Evolutionary conservation across 768 basidiomycete species (phyloP), one percentile per base, ranked within the genome.

Genomic region (Kwoniella bestiolae): DNA sequence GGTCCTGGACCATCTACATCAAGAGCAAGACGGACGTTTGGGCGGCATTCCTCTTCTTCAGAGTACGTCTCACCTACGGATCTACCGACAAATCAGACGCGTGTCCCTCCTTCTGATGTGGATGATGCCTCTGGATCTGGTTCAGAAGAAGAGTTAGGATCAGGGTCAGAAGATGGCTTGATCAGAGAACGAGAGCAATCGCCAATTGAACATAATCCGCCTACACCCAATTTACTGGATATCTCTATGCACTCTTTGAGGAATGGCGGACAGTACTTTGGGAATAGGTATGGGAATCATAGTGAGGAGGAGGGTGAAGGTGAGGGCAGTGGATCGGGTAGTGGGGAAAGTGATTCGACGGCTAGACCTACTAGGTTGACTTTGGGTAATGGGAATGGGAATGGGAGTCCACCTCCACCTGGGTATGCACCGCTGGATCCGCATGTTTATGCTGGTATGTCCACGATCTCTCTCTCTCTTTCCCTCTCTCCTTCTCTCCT

Each of bases 151-250:
- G 38, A 41, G 38, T 41, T 18, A 41, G 38, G 38, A 41, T 41
- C 38, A 18, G 38, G 38, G 14, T 55, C 52, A 11, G 52, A 32
- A 25, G 56, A 41, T 16, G 58, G 14, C 52, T 26, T 21, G 46
- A 16, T 60, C 53, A 26, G 65, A 41, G 55, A 53, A 9, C 61
- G 61, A 31, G 65, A 64, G 31, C 59, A 66, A 18, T 74, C 77
- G 11, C 69, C 75, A 2, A 65, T 73, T 25, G 75, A 79, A 31
- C 81, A 80, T 65, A 84, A 83, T 66, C 83, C 83, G 8, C 83
- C 83, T 14, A 84, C 83, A 35, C 83, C 83, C 0, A 83, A 83
- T 58, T 59, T 82, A 41, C 68, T 82, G 4, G 83, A 84, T 53
- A 83, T 84, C 44, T 81, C 80, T 12, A 70, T 84, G 44, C 81